These are phyloP conservation scores for Sporothrix schenckii DNA, from an alignment of 2,329 filamentous ascomycete genomes.

Conservation along the genomic window DNA sequence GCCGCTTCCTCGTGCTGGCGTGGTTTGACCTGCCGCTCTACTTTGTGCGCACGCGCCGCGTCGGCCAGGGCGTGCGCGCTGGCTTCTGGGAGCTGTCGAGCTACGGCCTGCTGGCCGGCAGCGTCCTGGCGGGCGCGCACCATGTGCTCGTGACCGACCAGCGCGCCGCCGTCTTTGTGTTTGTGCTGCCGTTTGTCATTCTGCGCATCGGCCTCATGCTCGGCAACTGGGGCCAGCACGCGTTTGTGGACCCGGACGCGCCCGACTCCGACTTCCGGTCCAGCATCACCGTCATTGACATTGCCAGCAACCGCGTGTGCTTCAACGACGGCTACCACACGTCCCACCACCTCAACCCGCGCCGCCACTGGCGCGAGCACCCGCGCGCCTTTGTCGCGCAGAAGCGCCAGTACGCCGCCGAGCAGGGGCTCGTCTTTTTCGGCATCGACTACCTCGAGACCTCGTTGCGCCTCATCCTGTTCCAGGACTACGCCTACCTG, in stretches of 20 bases:
- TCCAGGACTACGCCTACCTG: conserved; percentile 73
- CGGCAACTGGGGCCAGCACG: conserved; percentile 84
- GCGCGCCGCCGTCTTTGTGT: conserved; percentile 63
- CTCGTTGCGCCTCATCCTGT: conserved; percentile 66
- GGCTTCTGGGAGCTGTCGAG: conserved; percentile 64
- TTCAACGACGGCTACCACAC: conserved; percentile 85
- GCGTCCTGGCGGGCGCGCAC: conserved; percentile 44
- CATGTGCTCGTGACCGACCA: conserved; percentile 48
- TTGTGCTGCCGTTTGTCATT: conserved; percentile 66
- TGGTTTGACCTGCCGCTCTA: conserved; percentile 77
- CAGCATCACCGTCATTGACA: conserved; percentile 78
- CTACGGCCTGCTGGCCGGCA: conserved; percentile 56
- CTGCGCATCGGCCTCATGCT: conserved; percentile 75
- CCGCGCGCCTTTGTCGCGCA: conserved; percentile 71
- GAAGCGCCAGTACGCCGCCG: conserved; percentile 66
- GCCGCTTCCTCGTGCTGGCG: conserved; percentile 71
- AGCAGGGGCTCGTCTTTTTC: conserved; percentile 74
- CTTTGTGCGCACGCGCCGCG: conserved; percentile 67
- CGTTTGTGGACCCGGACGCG: conserved; percentile 73
- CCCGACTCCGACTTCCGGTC: conserved; percentile 78
- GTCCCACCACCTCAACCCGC: conserved; percentile 76
- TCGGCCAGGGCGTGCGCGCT: conserved; percentile 56
- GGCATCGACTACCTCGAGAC: conserved; percentile 82
- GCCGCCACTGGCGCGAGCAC: conserved; percentile 80
- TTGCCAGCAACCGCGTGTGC: conserved; percentile 76